phyloP scores from a whole-genome alignment of 1,284 basidiomycete species.

The Apiotrichum sp. region DNA sequence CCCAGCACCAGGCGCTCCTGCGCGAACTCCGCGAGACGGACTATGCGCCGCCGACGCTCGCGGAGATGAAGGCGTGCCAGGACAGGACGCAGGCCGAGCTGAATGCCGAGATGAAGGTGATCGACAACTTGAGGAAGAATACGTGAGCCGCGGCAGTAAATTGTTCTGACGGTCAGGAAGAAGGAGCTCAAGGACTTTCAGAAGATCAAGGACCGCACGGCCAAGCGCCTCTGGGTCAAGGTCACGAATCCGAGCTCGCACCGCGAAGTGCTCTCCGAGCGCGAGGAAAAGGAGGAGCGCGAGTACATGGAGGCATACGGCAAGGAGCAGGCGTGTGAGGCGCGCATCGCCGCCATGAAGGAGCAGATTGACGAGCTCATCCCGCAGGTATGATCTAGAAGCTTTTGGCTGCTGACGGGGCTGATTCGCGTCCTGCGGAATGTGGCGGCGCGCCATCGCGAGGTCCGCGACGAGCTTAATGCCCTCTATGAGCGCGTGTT shows the following conservation, averaged over 20 bases:
- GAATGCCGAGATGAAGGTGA: conserved; percentile 2
- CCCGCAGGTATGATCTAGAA: background rate
- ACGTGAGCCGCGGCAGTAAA: background rate
- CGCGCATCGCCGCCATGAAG: conserved; percentile 17
- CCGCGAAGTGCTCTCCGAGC: conserved; percentile 8
- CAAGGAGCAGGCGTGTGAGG: conserved; percentile 13
- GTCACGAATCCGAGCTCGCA: conserved; percentile 12
- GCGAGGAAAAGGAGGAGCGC: conserved; percentile 21
- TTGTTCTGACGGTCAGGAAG: background rate
- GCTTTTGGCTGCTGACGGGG: too few species aligned
- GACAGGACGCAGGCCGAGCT: conserved; percentile 2
- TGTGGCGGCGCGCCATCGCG: background rate
- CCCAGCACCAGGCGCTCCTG: conserved; percentile 16
- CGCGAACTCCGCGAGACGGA: conserved; percentile 12
- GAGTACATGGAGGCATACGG: conserved; percentile 20
- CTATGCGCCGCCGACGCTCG: conserved; percentile 18
- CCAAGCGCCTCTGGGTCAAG: conserved; percentile 18
- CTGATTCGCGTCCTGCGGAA: background rate
- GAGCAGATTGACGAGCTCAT: conserved; percentile 4
- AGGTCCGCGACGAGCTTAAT: conserved; percentile 9
- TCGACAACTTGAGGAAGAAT: conserved; percentile 1
- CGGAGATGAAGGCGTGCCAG: conserved; percentile 10
- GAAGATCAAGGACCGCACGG: conserved; percentile 17
- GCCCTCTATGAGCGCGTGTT: conserved; percentile 16
- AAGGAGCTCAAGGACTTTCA: conserved; percentile 20